phyloP scores from a whole-genome alignment of 2,329 filamentous ascomycete species.

The Pyrenochaeta sp. region DNA sequence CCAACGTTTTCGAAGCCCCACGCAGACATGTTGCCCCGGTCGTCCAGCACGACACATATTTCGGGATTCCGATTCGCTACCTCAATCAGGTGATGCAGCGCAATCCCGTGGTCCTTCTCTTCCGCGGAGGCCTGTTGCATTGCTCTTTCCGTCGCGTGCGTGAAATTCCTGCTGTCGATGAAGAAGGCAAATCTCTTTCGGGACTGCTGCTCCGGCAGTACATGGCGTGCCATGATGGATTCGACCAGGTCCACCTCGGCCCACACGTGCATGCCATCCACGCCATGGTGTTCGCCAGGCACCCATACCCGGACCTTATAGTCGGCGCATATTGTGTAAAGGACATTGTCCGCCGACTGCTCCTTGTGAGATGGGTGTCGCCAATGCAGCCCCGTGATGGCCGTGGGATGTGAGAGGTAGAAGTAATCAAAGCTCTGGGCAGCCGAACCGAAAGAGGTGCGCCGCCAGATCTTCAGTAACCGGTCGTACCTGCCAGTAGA shows the following conservation, averaged over 20 bases:
- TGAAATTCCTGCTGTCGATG: slow-evolving; percentile 82
- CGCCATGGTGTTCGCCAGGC: slow-evolving; percentile 73
- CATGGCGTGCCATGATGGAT: slow-evolving; percentile 69
- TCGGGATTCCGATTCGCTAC: slow-evolving; percentile 87
- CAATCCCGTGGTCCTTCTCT: slow-evolving; percentile 70
- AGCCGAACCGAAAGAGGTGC: slow-evolving; percentile 81
- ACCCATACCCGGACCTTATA: slow-evolving; percentile 85
- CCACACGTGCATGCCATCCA: slow-evolving; percentile 80
- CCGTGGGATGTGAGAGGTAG: slow-evolving; percentile 84
- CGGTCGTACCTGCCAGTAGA: slow-evolving; percentile 80
- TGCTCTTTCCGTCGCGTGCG: slow-evolving; percentile 77
- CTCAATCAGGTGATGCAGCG: slow-evolving; percentile 84
- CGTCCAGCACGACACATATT: slow-evolving; percentile 85
- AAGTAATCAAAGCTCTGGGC: slow-evolving; percentile 89
- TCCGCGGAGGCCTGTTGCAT: slow-evolving; percentile 69
- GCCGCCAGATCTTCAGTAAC: slow-evolving; percentile 91
- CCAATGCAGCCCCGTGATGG: slow-evolving; percentile 89
- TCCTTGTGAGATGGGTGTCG: slow-evolving; percentile 78
- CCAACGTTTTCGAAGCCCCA: slow-evolving; percentile 92
- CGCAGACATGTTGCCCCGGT: slow-evolving; percentile 84
- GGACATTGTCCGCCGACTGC: slow-evolving; percentile 81
- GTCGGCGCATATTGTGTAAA: slow-evolving; percentile 90
- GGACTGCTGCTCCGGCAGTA: slow-evolving; percentile 50
- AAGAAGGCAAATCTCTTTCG: slow-evolving; percentile 76
- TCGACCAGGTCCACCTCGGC: slow-evolving; percentile 78